Base-by-base conservation (phyloP, 1,284 basidiomycete species). In the Mycena sp. region DNA sequence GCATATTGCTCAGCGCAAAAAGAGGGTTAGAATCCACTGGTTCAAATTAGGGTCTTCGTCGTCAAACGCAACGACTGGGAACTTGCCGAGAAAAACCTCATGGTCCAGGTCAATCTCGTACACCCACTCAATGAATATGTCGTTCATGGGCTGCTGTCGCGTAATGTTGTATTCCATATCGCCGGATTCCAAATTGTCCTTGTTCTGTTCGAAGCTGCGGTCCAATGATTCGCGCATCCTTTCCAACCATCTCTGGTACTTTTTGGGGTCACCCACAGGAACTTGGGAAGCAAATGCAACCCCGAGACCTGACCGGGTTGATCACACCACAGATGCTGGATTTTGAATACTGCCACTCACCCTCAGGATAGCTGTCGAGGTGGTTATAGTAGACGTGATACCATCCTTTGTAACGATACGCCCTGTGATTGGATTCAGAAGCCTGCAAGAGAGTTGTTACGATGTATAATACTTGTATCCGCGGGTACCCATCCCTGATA, bases 51-150 rank as follows among this genome's bases (percentile, higher is more conserved):
- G 52, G 2, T 28, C 17, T 26, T 41, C 17, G 32, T 14, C 14
- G 7, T 38, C 26, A 19, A 2, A 6, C 21, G 29, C 9, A 35
- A 14, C 41, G 28, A 16, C 17, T 49, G 23, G 11, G 28, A 17
- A 52, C 54, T 25, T 44, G 25, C 66, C 49, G 17, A 65, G 58
- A 51, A 72, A 73, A 35, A 70, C 63, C 40, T 65, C 57, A 14
- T 61, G 63, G 17, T 65, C 63, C 26, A 65, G 21, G 50, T 73
- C 71, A 23, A 73, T 61, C 52, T 69, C 69, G 44, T 73, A 73
- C 9, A 70, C 32, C 65, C 67, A 73, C 41, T 73, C 66, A 40
- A 72, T 71, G 29, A 68, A 51, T 11, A 71, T 17, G 46, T 68
- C 68, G 40, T 67, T 64, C 12, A 11, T 3, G 6, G 69, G 67